Conservation (phyloP, 2,329 filamentous ascomycete genomes). For the Coniella vitis region DNA sequence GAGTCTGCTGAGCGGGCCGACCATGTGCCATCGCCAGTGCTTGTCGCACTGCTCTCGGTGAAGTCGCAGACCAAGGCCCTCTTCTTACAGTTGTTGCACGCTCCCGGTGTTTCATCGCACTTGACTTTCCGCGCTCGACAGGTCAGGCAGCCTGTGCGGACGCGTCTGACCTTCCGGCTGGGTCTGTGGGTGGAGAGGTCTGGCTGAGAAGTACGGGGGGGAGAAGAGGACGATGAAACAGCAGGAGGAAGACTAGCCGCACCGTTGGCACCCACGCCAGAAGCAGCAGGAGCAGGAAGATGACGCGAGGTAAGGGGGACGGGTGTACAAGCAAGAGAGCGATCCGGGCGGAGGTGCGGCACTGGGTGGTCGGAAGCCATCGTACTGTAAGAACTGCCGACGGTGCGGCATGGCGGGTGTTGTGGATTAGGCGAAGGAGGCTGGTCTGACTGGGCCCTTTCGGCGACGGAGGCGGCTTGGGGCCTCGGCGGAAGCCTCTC, state of each 20-base stretch:
- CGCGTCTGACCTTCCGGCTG: neutral
- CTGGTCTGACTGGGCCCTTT: too few species aligned
- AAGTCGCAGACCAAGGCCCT: neutral
- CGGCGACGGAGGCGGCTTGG: too few species aligned
- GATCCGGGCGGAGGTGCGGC: neutral
- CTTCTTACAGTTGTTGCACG: conserved; percentile 9
- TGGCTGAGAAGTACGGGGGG: neutral
- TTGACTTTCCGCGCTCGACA: conserved; percentile 9
- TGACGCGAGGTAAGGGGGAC: neutral
- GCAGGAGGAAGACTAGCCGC: neutral
- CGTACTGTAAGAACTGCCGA: neutral
- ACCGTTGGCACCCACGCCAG: too few species aligned
- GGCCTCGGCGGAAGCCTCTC: too few species aligned
- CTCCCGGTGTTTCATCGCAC: conserved; percentile 4
- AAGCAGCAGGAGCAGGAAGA: too few species aligned
- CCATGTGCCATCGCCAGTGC: neutral
- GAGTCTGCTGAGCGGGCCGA: neutral
- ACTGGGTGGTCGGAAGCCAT: neutral
- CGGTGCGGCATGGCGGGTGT: neutral
- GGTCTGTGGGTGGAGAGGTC: too few species aligned
- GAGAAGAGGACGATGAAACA: neutral
- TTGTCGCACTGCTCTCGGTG: neutral
- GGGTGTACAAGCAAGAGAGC: neutral
- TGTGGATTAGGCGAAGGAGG: too few species aligned
- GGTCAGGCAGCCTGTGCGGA: conserved; percentile 8